Evolutionary conservation across 2,329 filamentous ascomycete genomes (phyloP), one percentile per base, ranked within the genome.

Genomic region (Phymatotrichopsis omnivora): DNA sequence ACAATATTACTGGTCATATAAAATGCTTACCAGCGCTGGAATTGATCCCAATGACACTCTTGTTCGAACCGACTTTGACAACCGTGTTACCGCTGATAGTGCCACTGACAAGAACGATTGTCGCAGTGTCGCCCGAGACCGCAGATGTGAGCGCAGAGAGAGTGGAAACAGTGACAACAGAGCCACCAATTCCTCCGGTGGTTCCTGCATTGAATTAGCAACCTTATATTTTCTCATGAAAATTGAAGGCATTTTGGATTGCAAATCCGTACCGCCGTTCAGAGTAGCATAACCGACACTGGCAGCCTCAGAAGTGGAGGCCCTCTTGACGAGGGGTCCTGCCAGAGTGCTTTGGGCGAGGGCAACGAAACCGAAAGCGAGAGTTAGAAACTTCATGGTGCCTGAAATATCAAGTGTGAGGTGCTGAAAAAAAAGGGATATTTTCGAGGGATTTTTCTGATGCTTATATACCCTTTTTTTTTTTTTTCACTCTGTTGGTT

Each of bases 91-190:
- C 58, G 1, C 61, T 63, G 54, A 74, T 71, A 8, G 63, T 52
- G 3, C 69, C 70, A 22, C 59, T 60, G 35, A 74, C 63, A 31
- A 70, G 56, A 37, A 74, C 65, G 33, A 72, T 66, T 41, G 64
- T 63, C 3, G 66, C 61, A 2, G 61, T 64, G 7, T 68, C 64
- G 27, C 68, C 67, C 4, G 63, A 60, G 23, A 71, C 72, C 3
- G 73, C 73, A 1, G 66, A 60, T 3, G 66, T 68, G 51, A 76
- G 67, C 24, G 66, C 61, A 20, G 67, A 64, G 27, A 74, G 68
- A 7, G 65, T 67, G 14, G 68, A 67, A 42, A 77, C 73, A n/a
- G 72, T 75, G 23, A 70, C 70, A 4, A 71, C 72, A 2, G 68
- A 64, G 38, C 72, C 73, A 22, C 67, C 70, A 20, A 66, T 61